Conservation (phyloP, 306 rosid genomes). For the Cucumis hystrix region DNA sequence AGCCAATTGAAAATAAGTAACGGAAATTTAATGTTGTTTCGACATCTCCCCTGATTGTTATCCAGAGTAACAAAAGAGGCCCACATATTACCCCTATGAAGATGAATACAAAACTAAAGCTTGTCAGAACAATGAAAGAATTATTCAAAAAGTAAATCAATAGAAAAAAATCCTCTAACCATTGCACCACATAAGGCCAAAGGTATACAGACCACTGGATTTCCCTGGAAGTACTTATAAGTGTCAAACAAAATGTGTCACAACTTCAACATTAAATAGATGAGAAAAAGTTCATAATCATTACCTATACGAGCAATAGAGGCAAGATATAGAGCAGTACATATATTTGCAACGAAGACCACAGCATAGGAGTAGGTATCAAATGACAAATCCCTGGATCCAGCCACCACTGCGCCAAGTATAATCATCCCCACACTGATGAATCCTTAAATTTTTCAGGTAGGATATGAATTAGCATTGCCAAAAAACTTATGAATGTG, state of each 20-base stretch:
- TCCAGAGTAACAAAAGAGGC: conserved; percentile 61
- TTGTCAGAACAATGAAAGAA: neutral
- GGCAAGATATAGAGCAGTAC: conserved; percentile 90
- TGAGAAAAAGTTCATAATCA: neutral
- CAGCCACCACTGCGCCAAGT: conserved; percentile 89
- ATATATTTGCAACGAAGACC: conserved; percentile 75
- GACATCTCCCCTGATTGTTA: conserved; percentile 45
- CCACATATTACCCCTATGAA: conserved; percentile 45
- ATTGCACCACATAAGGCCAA: conserved; percentile 84
- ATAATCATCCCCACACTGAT: conserved; percentile 90
- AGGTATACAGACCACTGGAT: conserved; percentile 60
- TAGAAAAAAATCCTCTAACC: conserved; percentile 31
- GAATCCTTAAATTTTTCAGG: conserved; percentile 47
- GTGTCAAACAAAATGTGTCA: neutral
- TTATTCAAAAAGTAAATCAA: neutral
- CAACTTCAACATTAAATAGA: neutral
- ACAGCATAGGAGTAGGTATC: conserved; percentile 69
- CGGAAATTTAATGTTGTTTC: conserved; percentile 36
- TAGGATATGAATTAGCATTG: conserved; percentile 9
- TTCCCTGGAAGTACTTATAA: conserved; percentile 31
- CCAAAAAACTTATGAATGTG: conserved; percentile 25
- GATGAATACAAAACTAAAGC: neutral
- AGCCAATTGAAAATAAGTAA: conserved; percentile 35
- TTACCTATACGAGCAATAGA: conserved; percentile 81
- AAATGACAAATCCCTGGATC: conserved; percentile 86